phyloP scores from a whole-genome alignment of 2,329 filamentous ascomycete genomes.

The Cordyceps javanica region DNA sequence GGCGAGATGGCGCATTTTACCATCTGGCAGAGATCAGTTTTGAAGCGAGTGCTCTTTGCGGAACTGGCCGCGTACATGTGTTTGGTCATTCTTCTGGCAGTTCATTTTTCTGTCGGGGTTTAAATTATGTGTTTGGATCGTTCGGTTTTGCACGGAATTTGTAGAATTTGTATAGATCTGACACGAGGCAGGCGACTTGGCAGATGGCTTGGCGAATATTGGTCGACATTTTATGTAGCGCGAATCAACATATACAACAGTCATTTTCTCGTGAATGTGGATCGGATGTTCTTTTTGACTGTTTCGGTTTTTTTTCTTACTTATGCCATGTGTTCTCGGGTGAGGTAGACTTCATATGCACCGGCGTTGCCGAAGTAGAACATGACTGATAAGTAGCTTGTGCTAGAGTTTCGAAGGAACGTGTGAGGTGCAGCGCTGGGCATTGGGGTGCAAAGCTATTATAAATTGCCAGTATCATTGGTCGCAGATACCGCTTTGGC shows the following conservation, averaged over 20 bases:
- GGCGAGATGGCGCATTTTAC: slow-evolving; percentile 38
- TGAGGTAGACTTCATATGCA: not conserved
- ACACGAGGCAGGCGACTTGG: not conserved
- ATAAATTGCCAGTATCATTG: not conserved
- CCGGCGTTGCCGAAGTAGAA: not conserved
- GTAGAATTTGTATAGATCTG: slow-evolving; percentile 12
- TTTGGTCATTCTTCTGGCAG: slow-evolving; percentile 25
- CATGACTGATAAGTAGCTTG: not conserved
- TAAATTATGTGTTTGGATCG: not conserved
- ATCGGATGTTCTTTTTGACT: too few relatives aligned
- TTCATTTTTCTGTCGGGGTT: slow-evolving; percentile 24
- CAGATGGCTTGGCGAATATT: not conserved
- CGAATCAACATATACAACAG: not conserved
- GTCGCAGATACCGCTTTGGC: not conserved
- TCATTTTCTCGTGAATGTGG: not conserved
- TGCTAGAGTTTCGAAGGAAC: not conserved
- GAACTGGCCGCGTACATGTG: slow-evolving; percentile 28
- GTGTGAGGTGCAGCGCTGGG: not conserved
- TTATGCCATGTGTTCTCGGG: too few relatives aligned
- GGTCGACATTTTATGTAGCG: not conserved
- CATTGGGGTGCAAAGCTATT: not conserved
- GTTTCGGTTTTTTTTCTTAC: too few relatives aligned
- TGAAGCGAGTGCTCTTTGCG: slow-evolving; percentile 32
- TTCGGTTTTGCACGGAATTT: slow-evolving; percentile 4
- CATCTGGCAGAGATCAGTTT: slow-evolving; percentile 22